phyloP scores from a whole-genome alignment of 192 early-diverging fungal species.

The Linderina pennispora region DNA sequence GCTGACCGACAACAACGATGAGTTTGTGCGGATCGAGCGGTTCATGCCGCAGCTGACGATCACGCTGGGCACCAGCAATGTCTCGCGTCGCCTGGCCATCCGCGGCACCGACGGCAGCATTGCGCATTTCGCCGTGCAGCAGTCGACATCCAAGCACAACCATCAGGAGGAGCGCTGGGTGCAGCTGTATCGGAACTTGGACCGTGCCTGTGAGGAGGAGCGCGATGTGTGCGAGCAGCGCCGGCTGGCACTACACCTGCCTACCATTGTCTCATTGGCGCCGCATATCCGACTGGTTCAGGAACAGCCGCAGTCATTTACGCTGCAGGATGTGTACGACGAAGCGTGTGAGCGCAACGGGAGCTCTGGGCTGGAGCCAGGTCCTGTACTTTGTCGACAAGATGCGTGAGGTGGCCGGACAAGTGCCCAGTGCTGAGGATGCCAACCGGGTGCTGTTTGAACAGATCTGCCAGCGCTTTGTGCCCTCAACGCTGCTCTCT shows the following conservation, averaged over 20 bases:
- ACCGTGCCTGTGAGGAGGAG: conserved; percentile 69
- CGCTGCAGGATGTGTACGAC: conserved; percentile 92
- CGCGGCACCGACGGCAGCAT: conserved; percentile 87
- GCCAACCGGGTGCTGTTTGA: conserved; percentile 84
- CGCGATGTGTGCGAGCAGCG: conserved; percentile 71
- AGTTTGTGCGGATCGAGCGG: conserved; percentile 93
- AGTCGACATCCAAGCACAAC: conserved; percentile 82
- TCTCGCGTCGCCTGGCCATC: conserved; percentile 75
- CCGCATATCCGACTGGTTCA: conserved; percentile 89
- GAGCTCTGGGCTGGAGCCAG: conserved; percentile 82
- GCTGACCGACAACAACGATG: conserved; percentile 74
- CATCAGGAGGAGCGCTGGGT: conserved; percentile 93
- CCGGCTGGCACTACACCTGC: conserved; percentile 77
- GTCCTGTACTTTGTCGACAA: conserved; percentile 73
- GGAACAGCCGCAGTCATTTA: conserved; percentile 84
- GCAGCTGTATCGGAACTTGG: conserved; percentile 91
- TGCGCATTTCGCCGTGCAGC: conserved; percentile 90
- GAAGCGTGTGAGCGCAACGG: conserved; percentile 67
- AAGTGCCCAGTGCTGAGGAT: conserved; percentile 57
- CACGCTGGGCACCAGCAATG: conserved; percentile 66
- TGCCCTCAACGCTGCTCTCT: conserved; percentile 78
- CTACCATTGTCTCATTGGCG: conserved; percentile 87
- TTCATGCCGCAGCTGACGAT: conserved; percentile 90
- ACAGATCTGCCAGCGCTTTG: conserved; percentile 75
- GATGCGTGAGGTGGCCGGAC: conserved; percentile 42